phyloP scores from a whole-genome alignment of 1,139 yeast species.

The Chernovozyma aurita region DNA sequence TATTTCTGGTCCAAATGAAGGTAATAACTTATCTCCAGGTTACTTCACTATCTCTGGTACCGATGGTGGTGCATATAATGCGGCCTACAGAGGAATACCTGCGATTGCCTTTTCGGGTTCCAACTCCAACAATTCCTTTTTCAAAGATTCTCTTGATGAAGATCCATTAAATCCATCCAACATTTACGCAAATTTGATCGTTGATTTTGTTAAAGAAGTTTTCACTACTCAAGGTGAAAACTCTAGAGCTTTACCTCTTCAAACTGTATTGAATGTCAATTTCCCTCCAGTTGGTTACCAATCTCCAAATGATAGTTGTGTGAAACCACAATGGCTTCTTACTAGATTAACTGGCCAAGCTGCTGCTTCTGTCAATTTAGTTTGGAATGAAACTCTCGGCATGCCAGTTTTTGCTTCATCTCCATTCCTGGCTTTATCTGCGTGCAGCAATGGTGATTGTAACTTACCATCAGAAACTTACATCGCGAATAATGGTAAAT shows the following conservation, averaged over 20 bases:
- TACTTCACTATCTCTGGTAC: constrained; percentile 42
- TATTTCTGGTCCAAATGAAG: constrained; percentile 47
- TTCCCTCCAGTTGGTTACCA: constrained; percentile 37
- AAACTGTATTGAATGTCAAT: constrained; percentile 40
- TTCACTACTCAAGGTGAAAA: constrained; percentile 30
- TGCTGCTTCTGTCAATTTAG: constrained; percentile 25
- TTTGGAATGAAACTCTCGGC: constrained; percentile 26
- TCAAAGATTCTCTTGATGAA: constrained; percentile 31
- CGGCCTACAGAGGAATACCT: constrained; percentile 40
- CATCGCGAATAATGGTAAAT: constrained; percentile 18
- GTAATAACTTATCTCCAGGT: constrained; percentile 39
- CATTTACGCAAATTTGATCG: constrained; percentile 30
- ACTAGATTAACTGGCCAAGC: constrained; percentile 36
- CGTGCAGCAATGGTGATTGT: constrained; percentile 33
- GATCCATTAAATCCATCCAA: constrained; percentile 32
- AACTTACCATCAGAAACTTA: constrained; percentile 32
- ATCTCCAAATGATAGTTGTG: constrained; percentile 24
- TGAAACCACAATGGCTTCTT: constrained; percentile 29
- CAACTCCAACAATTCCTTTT: constrained; percentile 40
- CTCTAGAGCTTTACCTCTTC: constrained; percentile 31
- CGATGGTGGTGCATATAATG: constrained; percentile 41
- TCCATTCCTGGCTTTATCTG: constrained; percentile 17
- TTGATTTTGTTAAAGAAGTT: constrained; percentile 27
- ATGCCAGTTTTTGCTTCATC: constrained; percentile 6
- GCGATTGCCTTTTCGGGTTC: constrained; percentile 45